Conservation (phyloP, 352 stramenopile genomes). For the Phytophthora crassamura region DNA sequence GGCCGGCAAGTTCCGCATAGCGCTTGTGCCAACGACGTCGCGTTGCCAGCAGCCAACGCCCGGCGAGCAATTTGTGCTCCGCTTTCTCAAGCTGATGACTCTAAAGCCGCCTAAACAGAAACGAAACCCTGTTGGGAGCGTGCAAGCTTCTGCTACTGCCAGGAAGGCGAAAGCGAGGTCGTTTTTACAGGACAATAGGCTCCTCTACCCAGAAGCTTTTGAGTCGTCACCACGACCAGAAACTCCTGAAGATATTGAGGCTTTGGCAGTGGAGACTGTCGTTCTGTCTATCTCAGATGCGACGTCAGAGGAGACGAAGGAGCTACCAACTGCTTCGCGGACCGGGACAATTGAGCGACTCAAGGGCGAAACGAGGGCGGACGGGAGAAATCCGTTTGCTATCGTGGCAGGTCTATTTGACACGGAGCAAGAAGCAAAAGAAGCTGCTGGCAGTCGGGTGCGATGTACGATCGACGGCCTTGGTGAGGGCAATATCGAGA, state of each 20-base stretch:
- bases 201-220: constrained; percentile 62
- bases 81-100: constrained; percentile 61
- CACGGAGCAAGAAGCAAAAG: constrained; percentile 49
- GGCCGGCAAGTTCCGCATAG: constrained; percentile 76
- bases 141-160: neutral
- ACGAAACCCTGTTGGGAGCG: constrained; percentile 3
- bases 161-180: constrained; percentile 8
- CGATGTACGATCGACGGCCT: constrained; percentile 9
- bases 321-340: neutral
- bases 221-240: neutral
- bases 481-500: constrained; percentile 57
- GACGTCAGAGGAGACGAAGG: neutral
- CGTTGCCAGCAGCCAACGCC: constrained; percentile 4
- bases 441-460: constrained; percentile 36
- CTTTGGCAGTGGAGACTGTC: constrained; percentile 1
- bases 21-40: constrained; percentile 20
- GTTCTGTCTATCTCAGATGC: constrained; percentile 1
- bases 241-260: neutral
- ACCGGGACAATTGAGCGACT: constrained; percentile 62
- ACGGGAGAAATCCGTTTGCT: constrained; percentile 69
- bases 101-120: constrained; percentile 50
- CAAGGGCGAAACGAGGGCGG: constrained; percentile 69
- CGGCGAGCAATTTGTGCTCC: constrained; percentile 61
- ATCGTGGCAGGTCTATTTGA: constrained; percentile 68
- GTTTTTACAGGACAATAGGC: constrained; percentile 49